phyloP scores from a whole-genome alignment of 495 filamentous ascomycete species.

The Parathielavia appendiculata region DNA sequence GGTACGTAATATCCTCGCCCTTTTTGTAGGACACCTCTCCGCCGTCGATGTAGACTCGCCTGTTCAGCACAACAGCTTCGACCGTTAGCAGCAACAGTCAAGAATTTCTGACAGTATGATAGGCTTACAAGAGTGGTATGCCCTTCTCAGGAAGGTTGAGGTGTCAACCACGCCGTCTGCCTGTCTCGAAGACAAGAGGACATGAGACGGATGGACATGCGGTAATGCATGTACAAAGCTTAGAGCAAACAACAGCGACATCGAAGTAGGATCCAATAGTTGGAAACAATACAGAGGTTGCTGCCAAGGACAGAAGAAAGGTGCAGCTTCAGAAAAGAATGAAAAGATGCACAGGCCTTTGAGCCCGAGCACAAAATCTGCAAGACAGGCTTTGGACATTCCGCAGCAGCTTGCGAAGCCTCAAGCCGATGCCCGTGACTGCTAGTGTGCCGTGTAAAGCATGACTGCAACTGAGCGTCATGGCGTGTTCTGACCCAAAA shows the following conservation, averaged over 20 bases:
- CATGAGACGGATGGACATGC: neutral
- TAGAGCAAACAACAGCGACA: neutral
- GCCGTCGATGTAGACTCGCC: constrained; percentile 26
- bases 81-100: neutral
- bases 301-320: too few species aligned
- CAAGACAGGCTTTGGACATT: too few species aligned
- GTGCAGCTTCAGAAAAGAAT: too few species aligned
- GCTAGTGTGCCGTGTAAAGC: too few species aligned
- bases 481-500: too few species aligned
- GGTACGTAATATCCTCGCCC: constrained; percentile 9
- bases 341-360: too few species aligned
- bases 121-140: constrained; percentile 26
- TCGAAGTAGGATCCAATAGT: neutral
- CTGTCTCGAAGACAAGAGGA: constrained; percentile 14
- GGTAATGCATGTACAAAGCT: neutral
- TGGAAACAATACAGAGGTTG: too few species aligned
- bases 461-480: too few species aligned
- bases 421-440: too few species aligned
- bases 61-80: constrained; percentile 21
- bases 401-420: too few species aligned
- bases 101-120: neutral
- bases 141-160: constrained; percentile 21
- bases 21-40: constrained; percentile 23
- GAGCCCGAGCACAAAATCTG: too few species aligned
- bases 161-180: constrained; percentile 19